Evolutionary conservation across 1,139 yeast species (phyloP), one percentile per base, ranked within the genome.

Genomic region (Yamadazyma conglobata): DNA sequence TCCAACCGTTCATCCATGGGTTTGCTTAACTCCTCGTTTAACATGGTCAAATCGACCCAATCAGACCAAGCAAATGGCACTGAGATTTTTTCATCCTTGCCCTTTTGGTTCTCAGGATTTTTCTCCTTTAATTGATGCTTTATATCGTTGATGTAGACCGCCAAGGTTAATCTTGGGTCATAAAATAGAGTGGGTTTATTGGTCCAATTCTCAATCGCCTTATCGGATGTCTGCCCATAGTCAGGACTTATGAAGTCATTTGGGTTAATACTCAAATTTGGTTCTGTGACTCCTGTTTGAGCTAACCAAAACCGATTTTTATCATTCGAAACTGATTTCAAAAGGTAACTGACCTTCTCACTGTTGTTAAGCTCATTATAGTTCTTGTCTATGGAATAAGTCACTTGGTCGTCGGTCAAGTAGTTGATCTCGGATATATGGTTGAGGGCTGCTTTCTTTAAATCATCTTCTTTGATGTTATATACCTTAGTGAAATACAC

Each of bases 121-220:
- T 40, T 35, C 7, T 26, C 19, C 10, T 34, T 10, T 7, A 40
- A 24, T 22, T 45, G 37, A 24, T 37, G 39, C 27, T 45, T 46
- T 15, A 65, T 46, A 31, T 58, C 56, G 31, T 55, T 49, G 23
- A 64, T 32, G 19, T 42, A 43, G 2, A 62, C 58, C 1, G 70
- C 40, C 21, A 60, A 42, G 4, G 69, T 60, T 42, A 58, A 52
- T 22, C 69, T 34, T 3, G 69, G 67, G 35, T 63, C 70, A 34
- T 51, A 59, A 28, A 39, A 49, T 20, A 63, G 46, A 6, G 44
- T 40, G 10, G 51, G 43, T 31, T 34, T 43, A 30, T 46, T 46
- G 15, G 27, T 22, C 49, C 49, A 47, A 34, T 39, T 54, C 22
- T 30, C 37, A 3, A 45, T 38, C 28, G 22, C 25, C 33, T 25